A percentile compares a stretch with the other conserved stretches of the same genome.
Conservation (phyloP, 2,329 filamentous ascomycete genomes). For the Venturia asperata region DNA sequence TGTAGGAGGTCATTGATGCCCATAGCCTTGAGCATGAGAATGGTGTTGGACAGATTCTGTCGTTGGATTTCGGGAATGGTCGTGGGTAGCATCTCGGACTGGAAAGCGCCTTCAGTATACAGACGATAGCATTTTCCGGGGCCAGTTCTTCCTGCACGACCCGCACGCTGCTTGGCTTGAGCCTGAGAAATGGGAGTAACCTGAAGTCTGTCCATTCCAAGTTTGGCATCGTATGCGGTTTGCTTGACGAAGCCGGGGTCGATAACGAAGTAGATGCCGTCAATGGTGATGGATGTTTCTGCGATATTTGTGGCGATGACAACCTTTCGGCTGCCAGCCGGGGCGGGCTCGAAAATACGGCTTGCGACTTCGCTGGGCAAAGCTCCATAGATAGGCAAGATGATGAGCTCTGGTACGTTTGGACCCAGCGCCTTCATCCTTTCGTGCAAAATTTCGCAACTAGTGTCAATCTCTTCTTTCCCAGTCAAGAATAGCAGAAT, state of each 20-base stretch:
- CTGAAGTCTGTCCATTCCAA: conserved; percentile 94
- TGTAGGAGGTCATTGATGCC: conserved; percentile 95
- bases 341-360: conserved; percentile 88
- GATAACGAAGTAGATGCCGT: conserved; percentile 94
- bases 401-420: conserved; percentile 82
- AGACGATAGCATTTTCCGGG: conserved; percentile 93
- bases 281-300: conserved; percentile 95
- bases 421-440: conserved; percentile 93
- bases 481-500: conserved; percentile 96
- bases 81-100: conserved; percentile 94
- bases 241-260: conserved; percentile 98
- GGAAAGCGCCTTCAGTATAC: conserved; percentile 91
- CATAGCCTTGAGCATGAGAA: conserved; percentile 98
- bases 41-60: conserved; percentile 85
- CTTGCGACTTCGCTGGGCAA: conserved; percentile 91
- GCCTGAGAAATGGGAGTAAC: conserved; percentile 96
- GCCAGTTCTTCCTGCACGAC: conserved; percentile 86
- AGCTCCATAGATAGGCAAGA: conserved; percentile 92
- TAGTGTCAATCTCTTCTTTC: conserved; percentile 95
- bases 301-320: conserved; percentile 98
- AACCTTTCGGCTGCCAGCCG: conserved; percentile 78
- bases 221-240: conserved; percentile 91
- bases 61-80: conserved; percentile 95
- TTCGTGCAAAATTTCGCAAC: conserved; percentile 86
- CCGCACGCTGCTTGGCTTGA: conserved; percentile 88